A percentile compares a stretch with the other conserved stretches of the same genome.
Evolutionary conservation across 495 filamentous ascomycete species (phyloP).

Genomic region (Annulohypoxylon stygium): DNA sequence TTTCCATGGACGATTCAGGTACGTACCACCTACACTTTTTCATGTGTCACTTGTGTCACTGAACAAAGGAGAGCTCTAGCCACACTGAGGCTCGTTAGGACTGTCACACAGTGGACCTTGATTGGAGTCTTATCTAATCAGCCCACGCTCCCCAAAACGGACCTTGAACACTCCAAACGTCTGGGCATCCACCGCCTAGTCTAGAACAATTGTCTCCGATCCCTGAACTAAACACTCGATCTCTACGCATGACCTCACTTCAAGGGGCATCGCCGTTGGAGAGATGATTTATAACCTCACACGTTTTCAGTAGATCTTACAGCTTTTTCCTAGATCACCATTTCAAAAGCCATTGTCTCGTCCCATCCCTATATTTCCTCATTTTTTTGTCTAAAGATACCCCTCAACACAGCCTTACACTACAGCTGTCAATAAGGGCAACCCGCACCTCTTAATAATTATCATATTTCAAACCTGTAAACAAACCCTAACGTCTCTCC

Average conservation of each 20-base stretch:
- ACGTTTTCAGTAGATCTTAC: slow-evolving; percentile 35
- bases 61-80: not conserved
- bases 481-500: not conserved
- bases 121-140: not conserved
- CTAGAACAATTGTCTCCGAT: slow-evolving; percentile 45
- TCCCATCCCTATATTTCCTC: slow-evolving; percentile 30
- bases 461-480: slow-evolving; percentile 11
- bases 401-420: slow-evolving; percentile 30
- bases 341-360: slow-evolving; percentile 20
- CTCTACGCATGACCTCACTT: slow-evolving; percentile 38
- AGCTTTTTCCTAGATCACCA: slow-evolving; percentile 36
- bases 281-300: slow-evolving; percentile 23
- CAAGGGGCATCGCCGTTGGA: slow-evolving; percentile 28
- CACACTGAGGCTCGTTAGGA: slow-evolving; percentile 3
- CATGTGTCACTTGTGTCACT: not conserved
- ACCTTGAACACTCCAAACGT: not conserved
- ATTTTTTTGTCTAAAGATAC: slow-evolving; percentile 33
- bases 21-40: not conserved
- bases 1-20: not conserved
- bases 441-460: slow-evolving; percentile 20
- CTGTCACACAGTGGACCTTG: too few relatives aligned
- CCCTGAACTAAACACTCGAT: slow-evolving; percentile 46
- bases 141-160: not conserved
- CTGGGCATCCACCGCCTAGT: slow-evolving; percentile 14
- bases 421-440: slow-evolving; percentile 21